Evolutionary conservation across 768 basidiomycete genomes (phyloP), one percentile per base, ranked within the genome.

Genomic region (Amylocystis lapponica): DNA sequence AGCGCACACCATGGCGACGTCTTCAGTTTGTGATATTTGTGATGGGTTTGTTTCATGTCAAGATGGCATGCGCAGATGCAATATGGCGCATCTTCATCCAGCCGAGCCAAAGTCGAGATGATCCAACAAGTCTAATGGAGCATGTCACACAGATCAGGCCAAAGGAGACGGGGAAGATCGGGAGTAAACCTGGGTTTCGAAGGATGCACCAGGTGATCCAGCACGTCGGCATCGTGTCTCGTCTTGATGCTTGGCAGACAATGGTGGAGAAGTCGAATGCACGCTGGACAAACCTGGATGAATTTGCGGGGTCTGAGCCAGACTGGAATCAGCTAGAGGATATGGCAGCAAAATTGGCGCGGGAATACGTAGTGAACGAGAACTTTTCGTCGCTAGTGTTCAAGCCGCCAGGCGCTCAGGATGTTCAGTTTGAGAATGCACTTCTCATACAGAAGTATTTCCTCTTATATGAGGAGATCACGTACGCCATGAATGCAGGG

Each of bases 381-480:
- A 1, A 26, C 16, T 3, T 42, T 17, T 22, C 39, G 2, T 16
- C 20, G 12, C 21, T 4, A 1, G 45, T 51, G 7, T 45, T 61
- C 2, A 62, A 66, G 43, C 29, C 47, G n/a, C n/a, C n/a, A n/a
- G n/a, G n/a, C n/a, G n/a, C n/a, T n/a, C n/a, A n/a, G n/a, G n/a
- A n/a, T n/a, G n/a, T n/a, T n/a, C n/a, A 64, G 13, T 43, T 49
- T 12, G 63, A 68, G 45, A 73, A 74, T 41, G 36, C 42, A 0
- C 27, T 66, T 7, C 42, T 69, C 0, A 21, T 50, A 2, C 54
- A 69, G 11, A 46, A 66, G 22, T 65, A 68, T 21, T 53, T 66
- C 7, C 33, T 70, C 1, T 57, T 72, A 0, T 74, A 75, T 40
- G 63, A 69, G 30, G 71, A 73, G 34, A 39, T 69, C 1, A 52